Evolutionary conservation across 2,329 filamentous ascomycete genomes (phyloP).

Genomic region (Pseudocercospora cruenta): DNA sequence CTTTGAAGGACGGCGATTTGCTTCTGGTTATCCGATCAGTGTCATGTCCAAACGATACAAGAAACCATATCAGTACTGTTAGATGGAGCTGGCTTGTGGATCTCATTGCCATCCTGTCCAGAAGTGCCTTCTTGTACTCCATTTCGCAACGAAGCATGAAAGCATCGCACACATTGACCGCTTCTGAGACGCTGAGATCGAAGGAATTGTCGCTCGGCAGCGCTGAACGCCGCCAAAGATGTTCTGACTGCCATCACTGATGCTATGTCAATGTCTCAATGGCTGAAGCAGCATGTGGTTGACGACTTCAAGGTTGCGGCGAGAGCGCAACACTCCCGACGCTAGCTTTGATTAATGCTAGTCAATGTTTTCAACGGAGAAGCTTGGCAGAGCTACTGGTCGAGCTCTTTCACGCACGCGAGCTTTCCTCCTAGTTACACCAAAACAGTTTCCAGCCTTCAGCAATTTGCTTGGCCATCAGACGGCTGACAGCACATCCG

Average conservation of each 20-base stretch:
- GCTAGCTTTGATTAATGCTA: not conserved
- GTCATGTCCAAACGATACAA: not conserved
- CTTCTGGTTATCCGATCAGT: slow-evolving; percentile 6
- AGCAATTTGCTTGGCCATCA: not conserved
- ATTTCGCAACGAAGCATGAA: slow-evolving; percentile 25
- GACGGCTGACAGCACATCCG: not conserved
- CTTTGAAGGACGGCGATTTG: slow-evolving; percentile 12
- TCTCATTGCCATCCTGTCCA: slow-evolving; percentile 14
- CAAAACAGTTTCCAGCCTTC: not conserved
- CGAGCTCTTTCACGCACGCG: too few relatives aligned
- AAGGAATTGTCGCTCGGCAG: slow-evolving; percentile 26
- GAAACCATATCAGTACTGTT: slow-evolving; percentile 8
- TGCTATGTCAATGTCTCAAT: not conserved
- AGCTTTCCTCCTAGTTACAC: not conserved
- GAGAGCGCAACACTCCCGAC: not conserved
- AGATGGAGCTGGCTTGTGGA: slow-evolving; percentile 14
- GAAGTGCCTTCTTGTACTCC: slow-evolving; percentile 10
- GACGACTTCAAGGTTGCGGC: not conserved
- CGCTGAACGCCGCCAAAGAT: slow-evolving; percentile 22
- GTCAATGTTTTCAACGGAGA: not conserved
- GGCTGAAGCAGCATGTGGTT: not conserved
- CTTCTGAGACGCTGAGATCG: slow-evolving; percentile 18
- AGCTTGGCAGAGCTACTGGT: not conserved
- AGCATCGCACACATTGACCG: slow-evolving; percentile 30
- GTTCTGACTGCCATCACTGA: slow-evolving; percentile 23